Evolutionary conservation across 176 grass and related monocot genomes (phyloP), one percentile per base, ranked within the genome.

Genomic region (Luzula sylvatica): DNA sequence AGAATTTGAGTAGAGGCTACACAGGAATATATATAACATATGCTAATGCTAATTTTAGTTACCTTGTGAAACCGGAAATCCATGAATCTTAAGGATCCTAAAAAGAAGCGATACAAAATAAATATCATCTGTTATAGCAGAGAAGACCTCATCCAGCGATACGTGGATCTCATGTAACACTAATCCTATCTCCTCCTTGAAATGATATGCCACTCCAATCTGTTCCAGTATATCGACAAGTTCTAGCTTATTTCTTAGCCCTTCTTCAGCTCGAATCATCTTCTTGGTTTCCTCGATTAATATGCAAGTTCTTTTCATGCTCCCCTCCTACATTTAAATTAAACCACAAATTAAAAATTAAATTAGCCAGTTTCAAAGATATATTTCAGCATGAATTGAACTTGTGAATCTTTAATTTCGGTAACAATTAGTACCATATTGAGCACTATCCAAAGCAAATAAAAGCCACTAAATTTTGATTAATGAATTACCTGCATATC

Each of bases 151-250:
- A 23, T 56, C 35, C 17, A 56, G 3, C 7, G 9, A 23, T 8
- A 32, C 19, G 15, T 38, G 3, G n/a, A 35, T 56, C 6, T 30
- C 16, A 0, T 12, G 38, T 46, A 65, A 12, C 8, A 53, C 29
- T 5, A 5, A 9, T 14, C 47, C 50, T 14, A 60, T 71, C 43
- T 59, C 53, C 9, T 71, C 55, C 26, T 61, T 71, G 42, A 71
- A 71, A 23, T 71, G 68, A 40, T 71, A 61, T 49, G 68, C 55
- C 22, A 71, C 26, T 41, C 68, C 68, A 17, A 71, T 52, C 18
- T 71, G 68, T 20, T 42, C 22, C 2, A 43, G 13, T 8, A 26
- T 13, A 42, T 58, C 32, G 42, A 60, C 38, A 26, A 60, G 56
- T 35, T 60, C 56, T 60, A 60, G 15, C 42, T 60, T 60, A 25